Conservation (phyloP, 306 rosid species). For the Begonia peltatifolia region DNA sequence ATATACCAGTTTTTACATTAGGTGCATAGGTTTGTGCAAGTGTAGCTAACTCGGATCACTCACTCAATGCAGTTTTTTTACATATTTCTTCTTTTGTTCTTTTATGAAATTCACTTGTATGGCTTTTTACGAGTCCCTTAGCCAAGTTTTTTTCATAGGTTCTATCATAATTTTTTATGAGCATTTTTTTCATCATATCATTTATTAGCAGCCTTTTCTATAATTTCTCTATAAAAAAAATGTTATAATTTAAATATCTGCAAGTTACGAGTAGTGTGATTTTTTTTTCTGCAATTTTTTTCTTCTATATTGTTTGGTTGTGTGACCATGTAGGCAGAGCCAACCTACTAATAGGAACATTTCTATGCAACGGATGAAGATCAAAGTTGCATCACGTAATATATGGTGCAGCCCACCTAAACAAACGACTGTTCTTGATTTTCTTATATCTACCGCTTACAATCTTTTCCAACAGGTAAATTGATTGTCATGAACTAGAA, state of each 20-base stretch:
- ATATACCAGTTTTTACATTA: no score
- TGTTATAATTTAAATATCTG: no score
- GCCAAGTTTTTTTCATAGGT: no score
- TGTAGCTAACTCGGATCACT: no score
- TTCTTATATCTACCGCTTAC: conserved; percentile 50
- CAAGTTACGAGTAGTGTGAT: no score
- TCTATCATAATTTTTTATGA: no score
- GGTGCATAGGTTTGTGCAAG: no score
- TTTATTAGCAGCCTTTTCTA: no score
- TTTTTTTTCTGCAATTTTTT: background rate
- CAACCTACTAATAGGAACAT: conserved; percentile 35
- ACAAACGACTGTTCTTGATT: conserved; percentile 30
- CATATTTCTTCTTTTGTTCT: background rate
- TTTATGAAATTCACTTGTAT: no score
- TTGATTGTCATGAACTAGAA: background rate
- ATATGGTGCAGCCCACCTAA: conserved; percentile 46
- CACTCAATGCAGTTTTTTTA: background rate
- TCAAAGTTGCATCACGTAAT: conserved; percentile 43
- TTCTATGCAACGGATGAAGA: conserved; percentile 38
- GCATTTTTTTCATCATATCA: no score
- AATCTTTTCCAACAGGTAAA: conserved; percentile 72
- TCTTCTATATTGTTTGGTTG: conserved; percentile 1
- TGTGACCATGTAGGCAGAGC: conserved; percentile 29
- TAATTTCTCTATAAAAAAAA: no score
- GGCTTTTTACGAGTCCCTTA: no score